These are phyloP conservation scores for Gamsiella multidivaricata DNA, from an alignment of 192 early-diverging fungal genomes.

Conservation along the genomic window DNA sequence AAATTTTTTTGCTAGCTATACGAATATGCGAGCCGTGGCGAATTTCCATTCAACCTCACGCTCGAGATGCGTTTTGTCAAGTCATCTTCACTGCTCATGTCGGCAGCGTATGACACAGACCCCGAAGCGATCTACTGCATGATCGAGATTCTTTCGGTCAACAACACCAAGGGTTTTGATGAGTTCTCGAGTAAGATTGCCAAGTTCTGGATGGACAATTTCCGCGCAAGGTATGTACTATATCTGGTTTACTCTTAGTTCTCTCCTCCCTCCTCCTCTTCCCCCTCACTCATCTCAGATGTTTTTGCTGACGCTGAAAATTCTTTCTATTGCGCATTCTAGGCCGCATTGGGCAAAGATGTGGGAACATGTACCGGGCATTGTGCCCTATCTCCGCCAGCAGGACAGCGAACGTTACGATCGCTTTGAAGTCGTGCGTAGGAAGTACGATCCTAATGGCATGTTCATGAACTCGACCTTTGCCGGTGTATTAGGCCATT, in stretches of 20 bases:
- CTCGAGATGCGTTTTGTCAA: constrained; percentile 46
- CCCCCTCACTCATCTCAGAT: neutral
- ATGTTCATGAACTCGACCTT: constrained; percentile 46
- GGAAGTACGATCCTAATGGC: constrained; percentile 48
- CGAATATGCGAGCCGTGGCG: constrained; percentile 17
- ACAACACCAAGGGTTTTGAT: constrained; percentile 24
- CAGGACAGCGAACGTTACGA: constrained; percentile 11
- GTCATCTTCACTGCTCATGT: constrained; percentile 20
- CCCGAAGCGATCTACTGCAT: constrained; percentile 41
- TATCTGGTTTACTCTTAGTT: neutral
- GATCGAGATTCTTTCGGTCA: constrained; percentile 29
- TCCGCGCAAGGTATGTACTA: constrained; percentile 17
- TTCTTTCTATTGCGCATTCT: neutral
- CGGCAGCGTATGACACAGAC: constrained; percentile 44
- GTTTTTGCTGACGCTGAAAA: too few relatives aligned
- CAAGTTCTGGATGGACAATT: constrained; percentile 44
- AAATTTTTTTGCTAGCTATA: constrained; percentile 19
- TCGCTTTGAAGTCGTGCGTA: constrained; percentile 42
- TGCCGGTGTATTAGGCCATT: constrained; percentile 23
- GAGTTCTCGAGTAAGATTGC: constrained; percentile 43
- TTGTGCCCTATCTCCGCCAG: constrained; percentile 34
- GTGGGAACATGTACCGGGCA: constrained; percentile 53
- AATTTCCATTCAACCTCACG: constrained; percentile 37
- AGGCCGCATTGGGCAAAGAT: constrained; percentile 54
- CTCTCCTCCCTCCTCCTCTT: neutral